Base-by-base conservation (phyloP, 768 basidiomycete genomes). In the Pulveroboletus sp. region DNA sequence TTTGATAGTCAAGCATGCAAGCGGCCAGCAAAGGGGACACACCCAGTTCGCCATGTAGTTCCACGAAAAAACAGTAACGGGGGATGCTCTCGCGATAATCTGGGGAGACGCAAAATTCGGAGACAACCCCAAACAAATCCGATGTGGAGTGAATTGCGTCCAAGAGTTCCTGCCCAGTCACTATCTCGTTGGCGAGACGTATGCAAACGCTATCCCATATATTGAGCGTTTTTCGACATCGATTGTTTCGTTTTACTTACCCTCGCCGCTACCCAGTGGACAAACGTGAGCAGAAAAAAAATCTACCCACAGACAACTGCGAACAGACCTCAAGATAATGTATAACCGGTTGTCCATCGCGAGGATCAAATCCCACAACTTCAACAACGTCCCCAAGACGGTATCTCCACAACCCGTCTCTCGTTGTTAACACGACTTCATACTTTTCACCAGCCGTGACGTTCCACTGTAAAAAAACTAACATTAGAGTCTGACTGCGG, bases 321-420 rank as follows among this genome's bases (percentile, higher is more conserved):
- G 7, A 38, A 45, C 59, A 42, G 41, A 58, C 62, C 58, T 58
- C 56, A 17, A 63, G 17, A 44, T 63, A 58, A 42, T 44, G 59
- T 49, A 63, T 53, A 20, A 62, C 32, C 6, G 55, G 53, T 23
- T 61, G 51, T 6, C 55, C 62, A 40, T 60, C 54, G 12, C 49
- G 45, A 20, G 52, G 52, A 47, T 62, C 59, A 50, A 61, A 64
- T 1, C 64, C 56, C 2, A 52, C 50, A 8, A 56, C 46, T 14
- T 63, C 50, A 16, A 61, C 23, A n/a, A 59, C 40, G 31, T 66
- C 57, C 11, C 51, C 51, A 10, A 61, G 46, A 42, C 56, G 55
- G 29, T 59, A 54, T 29, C 63, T 49, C 61, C 61, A 59, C 5
- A 66, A 41, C 19, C 57, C 55, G 32, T 64, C 59, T 43, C 59